phyloP scores from a whole-genome alignment of 257 asterid genomes.

The Plantago ovata region DNA sequence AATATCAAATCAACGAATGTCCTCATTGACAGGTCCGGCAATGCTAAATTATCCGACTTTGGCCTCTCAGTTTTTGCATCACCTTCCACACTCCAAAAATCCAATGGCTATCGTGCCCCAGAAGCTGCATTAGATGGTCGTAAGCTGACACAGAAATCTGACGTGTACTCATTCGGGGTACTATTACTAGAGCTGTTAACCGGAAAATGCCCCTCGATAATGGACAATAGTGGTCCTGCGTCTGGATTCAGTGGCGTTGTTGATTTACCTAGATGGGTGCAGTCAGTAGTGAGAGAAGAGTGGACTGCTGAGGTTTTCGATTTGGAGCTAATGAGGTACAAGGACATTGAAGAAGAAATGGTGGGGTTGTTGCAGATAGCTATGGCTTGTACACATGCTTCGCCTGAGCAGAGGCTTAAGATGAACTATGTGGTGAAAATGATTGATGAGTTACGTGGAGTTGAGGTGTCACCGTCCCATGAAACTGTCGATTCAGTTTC shows the following conservation, averaged over 20 bases:
- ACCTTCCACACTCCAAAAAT: constrained; percentile 44
- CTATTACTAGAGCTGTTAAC: constrained; percentile 80
- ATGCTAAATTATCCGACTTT: constrained; percentile 67
- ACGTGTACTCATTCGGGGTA: constrained; percentile 82
- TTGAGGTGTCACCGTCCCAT: constrained; percentile 62
- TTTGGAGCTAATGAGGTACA: constrained; percentile 96
- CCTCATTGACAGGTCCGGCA: constrained; percentile 59
- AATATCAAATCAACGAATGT: constrained; percentile 87
- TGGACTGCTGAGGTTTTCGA: constrained; percentile 99
- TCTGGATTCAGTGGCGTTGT: constrained; percentile 49
- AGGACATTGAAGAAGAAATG: constrained; percentile 91
- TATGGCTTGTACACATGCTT: constrained; percentile 61
- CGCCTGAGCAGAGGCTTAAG: constrained; percentile 78
- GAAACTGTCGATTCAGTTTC: constrained; percentile 58
- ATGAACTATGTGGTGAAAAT: constrained; percentile 60
- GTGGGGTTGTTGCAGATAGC: constrained; percentile 89
- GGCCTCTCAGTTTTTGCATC: constrained; percentile 66
- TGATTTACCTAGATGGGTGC: constrained; percentile 97
- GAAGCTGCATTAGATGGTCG: constrained; percentile 59
- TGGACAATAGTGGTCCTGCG: constrained; percentile 42
- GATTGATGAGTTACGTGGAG: constrained; percentile 80
- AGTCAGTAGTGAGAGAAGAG: constrained; percentile 93
- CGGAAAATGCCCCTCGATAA: constrained; percentile 71
- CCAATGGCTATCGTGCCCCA: constrained; percentile 83
- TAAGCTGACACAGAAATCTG: constrained; percentile 63